Evolutionary conservation across 441 rosid species (phyloP).

Genomic region (Erodium chrysanthum): DNA sequence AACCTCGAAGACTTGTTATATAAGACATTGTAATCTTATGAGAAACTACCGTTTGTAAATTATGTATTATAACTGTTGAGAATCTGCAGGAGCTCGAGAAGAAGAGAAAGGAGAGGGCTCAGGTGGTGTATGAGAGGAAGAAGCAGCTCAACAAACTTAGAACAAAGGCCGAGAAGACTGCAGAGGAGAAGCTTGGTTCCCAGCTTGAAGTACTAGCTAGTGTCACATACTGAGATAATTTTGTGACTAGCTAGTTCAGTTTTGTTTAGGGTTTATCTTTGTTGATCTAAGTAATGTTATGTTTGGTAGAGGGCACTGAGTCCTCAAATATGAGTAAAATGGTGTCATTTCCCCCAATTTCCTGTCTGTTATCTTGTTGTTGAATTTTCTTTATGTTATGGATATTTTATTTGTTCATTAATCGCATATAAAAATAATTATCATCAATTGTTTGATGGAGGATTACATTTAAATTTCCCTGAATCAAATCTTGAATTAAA

Average conservation of each 20-base stretch:
- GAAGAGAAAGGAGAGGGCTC: conserved; percentile 68
- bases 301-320: background rate
- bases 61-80: background rate
- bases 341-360: background rate
- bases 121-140: conserved; percentile 52
- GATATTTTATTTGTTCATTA: too few species aligned
- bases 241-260: background rate
- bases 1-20: too few species aligned
- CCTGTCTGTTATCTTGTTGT: too few species aligned
- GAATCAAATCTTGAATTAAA: too few species aligned
- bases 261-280: background rate
- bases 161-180: conserved; percentile 55
- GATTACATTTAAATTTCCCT: too few species aligned
- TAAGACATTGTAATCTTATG: too few species aligned
- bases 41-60: background rate
- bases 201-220: conserved; percentile 52
- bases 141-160: conserved; percentile 62
- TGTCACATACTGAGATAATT: conserved; percentile 41
- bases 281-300: background rate
- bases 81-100: conserved; percentile 50
- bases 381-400: too few species aligned
- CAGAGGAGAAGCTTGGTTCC: conserved; percentile 68
- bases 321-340: background rate
- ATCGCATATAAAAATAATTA: too few species aligned
- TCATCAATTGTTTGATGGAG: too few species aligned